phyloP scores from a whole-genome alignment of 2,329 filamentous ascomycete genomes.

The Botrytis byssoidea region DNA sequence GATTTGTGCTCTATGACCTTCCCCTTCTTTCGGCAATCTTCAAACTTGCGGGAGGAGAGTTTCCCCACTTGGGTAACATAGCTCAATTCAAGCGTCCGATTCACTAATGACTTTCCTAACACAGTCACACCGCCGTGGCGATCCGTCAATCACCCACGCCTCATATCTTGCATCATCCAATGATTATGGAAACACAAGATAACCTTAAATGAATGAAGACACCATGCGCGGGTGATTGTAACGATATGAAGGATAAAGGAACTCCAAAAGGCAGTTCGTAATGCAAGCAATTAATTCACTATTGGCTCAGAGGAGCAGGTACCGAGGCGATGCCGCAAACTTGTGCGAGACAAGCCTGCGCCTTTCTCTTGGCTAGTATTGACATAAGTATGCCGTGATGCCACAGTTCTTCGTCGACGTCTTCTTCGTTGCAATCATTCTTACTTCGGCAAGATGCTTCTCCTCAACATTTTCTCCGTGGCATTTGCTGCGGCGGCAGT shows the following conservation, averaged over 20 bases:
- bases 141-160: slow-evolving; percentile 7
- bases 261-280: slow-evolving; percentile 14
- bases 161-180: neutral
- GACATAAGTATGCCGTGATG: slow-evolving; percentile 18
- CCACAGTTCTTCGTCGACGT: neutral
- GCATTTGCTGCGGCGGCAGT: slow-evolving; percentile 17
- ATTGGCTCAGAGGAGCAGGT: slow-evolving; percentile 21
- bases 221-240: neutral
- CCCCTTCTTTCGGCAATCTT: slow-evolving; percentile 3
- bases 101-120: slow-evolving; percentile 18
- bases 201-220: slow-evolving; percentile 16
- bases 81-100: slow-evolving; percentile 4
- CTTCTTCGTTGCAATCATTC: slow-evolving; percentile 12
- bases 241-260: slow-evolving; percentile 4
- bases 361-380: slow-evolving; percentile 16
- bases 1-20: slow-evolving; percentile 4
- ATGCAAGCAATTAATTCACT: neutral
- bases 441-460: slow-evolving; percentile 20
- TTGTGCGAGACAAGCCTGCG: slow-evolving; percentile 1
- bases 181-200: slow-evolving; percentile 6
- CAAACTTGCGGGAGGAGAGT: slow-evolving; percentile 4
- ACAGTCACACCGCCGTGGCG: slow-evolving; percentile 4
- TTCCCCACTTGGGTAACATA: slow-evolving; percentile 6
- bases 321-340: slow-evolving; percentile 14
- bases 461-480: slow-evolving; percentile 18